phyloP scores from a whole-genome alignment of 2,329 filamentous ascomycete species.

The Cladophialophora psammophila region DNA sequence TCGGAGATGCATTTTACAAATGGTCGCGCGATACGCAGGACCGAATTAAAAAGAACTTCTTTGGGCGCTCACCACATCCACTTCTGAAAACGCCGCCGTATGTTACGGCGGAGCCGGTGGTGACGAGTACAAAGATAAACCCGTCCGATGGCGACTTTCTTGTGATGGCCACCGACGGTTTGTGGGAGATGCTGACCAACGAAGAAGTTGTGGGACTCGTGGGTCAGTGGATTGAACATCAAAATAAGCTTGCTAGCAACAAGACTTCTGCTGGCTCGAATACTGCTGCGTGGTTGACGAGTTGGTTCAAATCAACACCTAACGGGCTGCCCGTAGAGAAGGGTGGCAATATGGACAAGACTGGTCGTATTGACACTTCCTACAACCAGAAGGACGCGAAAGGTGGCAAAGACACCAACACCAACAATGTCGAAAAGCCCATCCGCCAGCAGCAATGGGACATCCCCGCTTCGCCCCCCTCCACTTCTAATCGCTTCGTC shows the following conservation, averaged over 20 bases:
- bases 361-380: constrained; percentile 62
- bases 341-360: constrained; percentile 53
- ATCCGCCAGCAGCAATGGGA: constrained; percentile 93
- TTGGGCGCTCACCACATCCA: constrained; percentile 78
- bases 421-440: constrained; percentile 58
- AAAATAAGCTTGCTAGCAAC: constrained; percentile 53
- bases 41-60: constrained; percentile 83
- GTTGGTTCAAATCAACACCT: constrained; percentile 60
- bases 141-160: constrained; percentile 92
- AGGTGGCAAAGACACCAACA: constrained; percentile 13
- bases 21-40: constrained; percentile 87
- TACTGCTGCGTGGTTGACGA: constrained; percentile 72
- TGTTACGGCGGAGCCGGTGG: constrained; percentile 92
- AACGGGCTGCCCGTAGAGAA: constrained; percentile 77
- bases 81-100: constrained; percentile 91
- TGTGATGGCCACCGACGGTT: constrained; percentile 92
- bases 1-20: constrained; percentile 96
- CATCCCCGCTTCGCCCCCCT: constrained; percentile 63
- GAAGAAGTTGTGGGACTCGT: constrained; percentile 97
- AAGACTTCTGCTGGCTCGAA: constrained; percentile 45
- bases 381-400: constrained; percentile 15
- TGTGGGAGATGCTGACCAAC: constrained; percentile 99
- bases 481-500: constrained; percentile 74
- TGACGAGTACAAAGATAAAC: constrained; percentile 90
- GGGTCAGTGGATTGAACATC: constrained; percentile 92